Evolutionary conservation across 2,329 filamentous ascomycete species (phyloP), one percentile per base, ranked within the genome.

Genomic region (Mollisia scopiformis): DNA sequence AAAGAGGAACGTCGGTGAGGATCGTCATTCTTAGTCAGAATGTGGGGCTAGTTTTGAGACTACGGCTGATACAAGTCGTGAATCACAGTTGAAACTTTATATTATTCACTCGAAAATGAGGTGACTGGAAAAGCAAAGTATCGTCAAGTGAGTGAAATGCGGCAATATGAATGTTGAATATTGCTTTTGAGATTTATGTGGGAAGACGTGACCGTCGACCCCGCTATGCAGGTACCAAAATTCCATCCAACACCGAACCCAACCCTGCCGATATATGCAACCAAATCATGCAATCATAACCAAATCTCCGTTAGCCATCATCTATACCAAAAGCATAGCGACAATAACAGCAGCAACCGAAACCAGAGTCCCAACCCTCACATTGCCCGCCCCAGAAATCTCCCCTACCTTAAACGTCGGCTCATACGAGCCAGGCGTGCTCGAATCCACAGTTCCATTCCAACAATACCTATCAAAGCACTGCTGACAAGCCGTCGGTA

Each of bases 381-480:
- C n/a, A 53, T 37, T 39, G 28, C 41, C 43, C 10, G 37, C 57
- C 43, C 25, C 39, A 23, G 23, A 41, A 10, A 65, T 23, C 41
- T 64, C 58, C 31, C 23, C 35, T 25, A 66, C 27, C 39, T 68
- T 70, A 14, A 62, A 70, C 0, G 25, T 46, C 6, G 71, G 72
- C 6, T 58, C 31, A 55, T 71, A 74, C 31, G 63, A 62, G 2
- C 6, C 37, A 2, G 67, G 70, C 1, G 49, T 57, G 2, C 52
- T 66, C 2, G 59, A 59, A 52, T 72, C 63, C 7, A 66, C 19
- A 2, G 66, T 68, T 31, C 95, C 95, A 74, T 97, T 85, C 95
- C 95, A 99, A 83, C 95, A 99, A 79, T 97, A 97, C 21, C 80
- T 76, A 13, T 80, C 67, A 75, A 97, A 98, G 78, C 95, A 99